These are phyloP conservation scores for Spatholobus suberectus DNA, from an alignment of 306 rosid genomes.

Conservation along the genomic window DNA sequence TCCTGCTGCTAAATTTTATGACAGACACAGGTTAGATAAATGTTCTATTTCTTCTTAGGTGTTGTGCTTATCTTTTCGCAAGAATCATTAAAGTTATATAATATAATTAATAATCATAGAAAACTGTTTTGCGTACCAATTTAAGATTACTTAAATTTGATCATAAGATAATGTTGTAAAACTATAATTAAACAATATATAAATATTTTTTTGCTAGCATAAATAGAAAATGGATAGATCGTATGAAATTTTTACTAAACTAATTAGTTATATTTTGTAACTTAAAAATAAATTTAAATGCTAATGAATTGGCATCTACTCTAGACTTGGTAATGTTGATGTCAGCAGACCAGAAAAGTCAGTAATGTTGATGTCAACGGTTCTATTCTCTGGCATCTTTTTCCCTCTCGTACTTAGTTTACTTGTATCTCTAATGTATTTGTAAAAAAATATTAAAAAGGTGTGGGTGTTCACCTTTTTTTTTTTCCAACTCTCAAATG, in stretches of 20 bases:
- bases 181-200: not conserved
- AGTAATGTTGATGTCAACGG: not conserved
- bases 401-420: not conserved
- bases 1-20: not conserved
- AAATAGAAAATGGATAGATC: not conserved
- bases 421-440: not conserved
- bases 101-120: not conserved
- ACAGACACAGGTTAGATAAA: not conserved
- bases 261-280: not conserved
- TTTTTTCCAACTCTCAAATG: too few relatives aligned
- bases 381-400: not conserved
- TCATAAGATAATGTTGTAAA: not conserved
- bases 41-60: not conserved
- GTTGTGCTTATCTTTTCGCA: not conserved
- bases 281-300: not conserved
- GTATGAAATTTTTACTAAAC: not conserved
- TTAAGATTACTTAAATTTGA: not conserved
- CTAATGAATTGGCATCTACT: not conserved
- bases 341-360: not conserved
- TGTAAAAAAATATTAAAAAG: too few relatives aligned
- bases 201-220: not conserved
- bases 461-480: too few relatives aligned
- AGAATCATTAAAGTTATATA: not conserved
- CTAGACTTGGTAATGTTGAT: not conserved
- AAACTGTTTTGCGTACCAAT: not conserved